These are phyloP conservation scores for Parmelia sp. DNA, from an alignment of 495 filamentous ascomycete species.

Conservation along the genomic window DNA sequence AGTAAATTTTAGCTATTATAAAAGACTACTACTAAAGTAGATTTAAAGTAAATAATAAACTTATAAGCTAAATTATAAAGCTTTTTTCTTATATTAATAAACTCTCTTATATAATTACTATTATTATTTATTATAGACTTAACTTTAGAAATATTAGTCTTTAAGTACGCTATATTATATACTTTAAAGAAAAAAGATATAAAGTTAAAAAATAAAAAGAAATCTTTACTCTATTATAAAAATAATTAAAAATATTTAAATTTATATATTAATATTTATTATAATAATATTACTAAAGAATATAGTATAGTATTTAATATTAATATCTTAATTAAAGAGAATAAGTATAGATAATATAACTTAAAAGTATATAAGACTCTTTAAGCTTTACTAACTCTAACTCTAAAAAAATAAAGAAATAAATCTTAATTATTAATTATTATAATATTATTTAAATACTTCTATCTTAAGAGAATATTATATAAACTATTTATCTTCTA, in stretches of 20 bases:
- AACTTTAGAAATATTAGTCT: not conserved
- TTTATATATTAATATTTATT: not conserved
- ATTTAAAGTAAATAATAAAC: not conserved
- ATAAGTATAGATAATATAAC: not conserved
- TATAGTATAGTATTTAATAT: not conserved
- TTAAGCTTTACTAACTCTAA: not conserved
- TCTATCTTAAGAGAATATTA: not conserved
- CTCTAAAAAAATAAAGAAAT: not conserved
- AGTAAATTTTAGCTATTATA: not conserved
- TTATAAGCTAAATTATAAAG: not conserved
- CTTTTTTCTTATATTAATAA: not conserved
- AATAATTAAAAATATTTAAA: not conserved
- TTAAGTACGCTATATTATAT: not conserved
- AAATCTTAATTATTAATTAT: not conserved
- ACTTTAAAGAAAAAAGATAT: not conserved
- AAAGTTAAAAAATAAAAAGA: not conserved
- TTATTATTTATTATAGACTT: not conserved
- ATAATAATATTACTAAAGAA: not conserved
- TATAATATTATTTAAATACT: not conserved
- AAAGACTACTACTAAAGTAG: not conserved
- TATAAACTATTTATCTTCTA: not conserved
- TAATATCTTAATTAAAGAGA: not conserved
- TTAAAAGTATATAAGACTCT: not conserved
- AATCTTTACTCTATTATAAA: not conserved
- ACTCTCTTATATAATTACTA: not conserved